phyloP scores from a whole-genome alignment of 495 filamentous ascomycete genomes.

The Parachaetomium inaequale region DNA sequence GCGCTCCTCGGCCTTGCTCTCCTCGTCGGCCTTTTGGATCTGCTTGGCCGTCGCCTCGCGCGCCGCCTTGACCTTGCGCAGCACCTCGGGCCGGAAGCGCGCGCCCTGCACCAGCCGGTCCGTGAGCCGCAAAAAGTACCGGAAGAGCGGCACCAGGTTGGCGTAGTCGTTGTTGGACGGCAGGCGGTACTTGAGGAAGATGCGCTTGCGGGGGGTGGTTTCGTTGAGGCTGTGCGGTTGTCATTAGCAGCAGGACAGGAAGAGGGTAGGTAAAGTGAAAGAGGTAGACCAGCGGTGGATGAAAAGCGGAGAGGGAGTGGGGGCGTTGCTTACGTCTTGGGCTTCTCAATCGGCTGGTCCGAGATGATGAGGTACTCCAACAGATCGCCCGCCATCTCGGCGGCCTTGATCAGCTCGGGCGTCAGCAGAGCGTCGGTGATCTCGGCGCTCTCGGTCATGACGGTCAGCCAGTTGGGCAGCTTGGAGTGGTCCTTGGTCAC shows the following conservation, averaged over 20 bases:
- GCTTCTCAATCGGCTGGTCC: slow-evolving; percentile 89
- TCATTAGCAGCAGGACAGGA: neutral
- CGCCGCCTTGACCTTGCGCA: slow-evolving; percentile 71
- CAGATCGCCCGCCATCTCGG: slow-evolving; percentile 72
- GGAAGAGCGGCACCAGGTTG: slow-evolving; percentile 69
- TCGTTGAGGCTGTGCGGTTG: slow-evolving; percentile 67
- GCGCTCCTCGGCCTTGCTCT: slow-evolving; percentile 92
- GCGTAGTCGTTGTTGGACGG: slow-evolving; percentile 63
- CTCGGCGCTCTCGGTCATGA: slow-evolving; percentile 96
- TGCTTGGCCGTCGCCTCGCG: slow-evolving; percentile 81
- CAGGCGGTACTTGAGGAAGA: slow-evolving; percentile 71
- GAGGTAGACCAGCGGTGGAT: too few relatives aligned
- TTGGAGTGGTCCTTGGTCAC: slow-evolving; percentile 86
- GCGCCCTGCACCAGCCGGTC: slow-evolving; percentile 72
- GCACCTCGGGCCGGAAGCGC: slow-evolving; percentile 86
- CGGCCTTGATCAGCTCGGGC: slow-evolving; percentile 74
- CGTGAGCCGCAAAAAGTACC: slow-evolving; percentile 76
- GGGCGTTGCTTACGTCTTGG: slow-evolving; percentile 63
- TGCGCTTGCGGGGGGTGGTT: slow-evolving; percentile 76
- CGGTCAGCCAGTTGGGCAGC: slow-evolving; percentile 85
- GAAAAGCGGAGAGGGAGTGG: neutral
- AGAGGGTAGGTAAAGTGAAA: too few relatives aligned
- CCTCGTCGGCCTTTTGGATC: slow-evolving; percentile 76
- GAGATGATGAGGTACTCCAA: slow-evolving; percentile 86
- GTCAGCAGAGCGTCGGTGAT: slow-evolving; percentile 86